Conservation (phyloP, 1,139 yeast species). For the Barnettozyma hawaiiensis region DNA sequence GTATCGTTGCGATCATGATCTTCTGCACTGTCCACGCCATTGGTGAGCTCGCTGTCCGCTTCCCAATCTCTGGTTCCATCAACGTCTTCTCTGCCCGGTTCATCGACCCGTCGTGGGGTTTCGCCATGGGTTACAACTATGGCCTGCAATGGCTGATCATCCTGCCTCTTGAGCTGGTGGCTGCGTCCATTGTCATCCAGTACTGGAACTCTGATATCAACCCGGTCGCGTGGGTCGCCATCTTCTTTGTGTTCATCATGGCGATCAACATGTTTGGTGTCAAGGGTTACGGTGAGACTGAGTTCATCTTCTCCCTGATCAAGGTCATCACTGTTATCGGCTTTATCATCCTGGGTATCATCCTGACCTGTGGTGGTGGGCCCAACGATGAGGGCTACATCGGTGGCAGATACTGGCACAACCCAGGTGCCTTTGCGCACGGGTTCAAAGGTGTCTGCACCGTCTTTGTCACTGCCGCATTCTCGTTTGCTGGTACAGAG, state of each 20-base stretch:
- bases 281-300: slow-evolving; percentile 54
- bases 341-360: slow-evolving; percentile 21
- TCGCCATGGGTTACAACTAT: slow-evolving; percentile 25
- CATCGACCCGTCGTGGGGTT: slow-evolving; percentile 24
- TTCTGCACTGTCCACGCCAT: slow-evolving; percentile 20
- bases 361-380: slow-evolving; percentile 25
- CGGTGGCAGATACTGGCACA: slow-evolving; percentile 29
- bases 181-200: slow-evolving; percentile 22
- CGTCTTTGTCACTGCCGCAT: slow-evolving; percentile 24
- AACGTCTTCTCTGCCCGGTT: slow-evolving; percentile 23
- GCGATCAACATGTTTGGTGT: slow-evolving; percentile 23
- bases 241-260: slow-evolving; percentile 21
- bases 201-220: slow-evolving; percentile 20
- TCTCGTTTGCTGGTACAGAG: slow-evolving; percentile 48
- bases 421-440: slow-evolving; percentile 28
- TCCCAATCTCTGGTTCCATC: slow-evolving; percentile 24
- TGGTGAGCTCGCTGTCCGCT: slow-evolving; percentile 20
- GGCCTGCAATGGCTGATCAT: slow-evolving; percentile 23
- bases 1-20: slow-evolving; percentile 18
- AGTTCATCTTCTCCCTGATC: slow-evolving; percentile 19
- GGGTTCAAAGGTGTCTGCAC: slow-evolving; percentile 25
- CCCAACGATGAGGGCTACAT: slow-evolving; percentile 22
- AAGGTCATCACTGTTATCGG: slow-evolving; percentile 21
- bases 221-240: slow-evolving; percentile 24
- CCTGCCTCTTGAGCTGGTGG: slow-evolving; percentile 22